Evolutionary conservation across 1,284 basidiomycete species (phyloP).

Genomic region (Ganoderma boninense): DNA sequence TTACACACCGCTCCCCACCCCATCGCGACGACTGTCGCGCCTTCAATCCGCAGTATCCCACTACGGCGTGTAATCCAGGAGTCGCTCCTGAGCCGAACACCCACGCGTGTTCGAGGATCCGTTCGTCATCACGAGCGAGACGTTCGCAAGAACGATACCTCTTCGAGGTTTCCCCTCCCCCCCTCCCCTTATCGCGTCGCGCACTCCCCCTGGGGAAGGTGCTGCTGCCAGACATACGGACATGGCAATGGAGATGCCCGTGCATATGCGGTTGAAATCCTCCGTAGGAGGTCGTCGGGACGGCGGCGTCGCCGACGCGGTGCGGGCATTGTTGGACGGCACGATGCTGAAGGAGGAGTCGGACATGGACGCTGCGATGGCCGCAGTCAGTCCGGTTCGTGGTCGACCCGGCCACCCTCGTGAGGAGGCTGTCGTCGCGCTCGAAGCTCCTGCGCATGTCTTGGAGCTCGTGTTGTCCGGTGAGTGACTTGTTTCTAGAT

Average conservation of each 20-base stretch:
- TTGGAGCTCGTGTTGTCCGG: not conserved
- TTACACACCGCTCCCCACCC: too few species aligned
- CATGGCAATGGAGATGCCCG: not conserved
- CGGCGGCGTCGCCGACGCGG: not conserved
- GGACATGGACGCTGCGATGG: not conserved
- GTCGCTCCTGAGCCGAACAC: not conserved
- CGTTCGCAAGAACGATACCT: constrained; percentile 1
- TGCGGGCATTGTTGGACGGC: not conserved
- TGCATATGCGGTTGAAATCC: not conserved
- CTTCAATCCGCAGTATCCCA: not conserved
- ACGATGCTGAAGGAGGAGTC: not conserved
- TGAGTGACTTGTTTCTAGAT: not conserved
- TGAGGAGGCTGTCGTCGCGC: not conserved
- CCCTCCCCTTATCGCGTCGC: not conserved
- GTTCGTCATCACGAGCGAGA: not conserved
- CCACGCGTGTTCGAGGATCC: not conserved
- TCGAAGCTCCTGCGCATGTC: not conserved
- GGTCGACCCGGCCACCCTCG: not conserved
- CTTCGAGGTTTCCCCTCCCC: not conserved
- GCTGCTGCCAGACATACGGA: not conserved
- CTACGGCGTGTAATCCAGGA: not conserved
- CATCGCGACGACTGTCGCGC: not conserved
- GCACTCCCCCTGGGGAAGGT: not conserved
- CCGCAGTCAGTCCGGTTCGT: not conserved
- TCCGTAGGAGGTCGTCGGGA: not conserved